Conservation (phyloP, 2,329 filamentous ascomycete genomes). For the Fusarium chuoi region DNA sequence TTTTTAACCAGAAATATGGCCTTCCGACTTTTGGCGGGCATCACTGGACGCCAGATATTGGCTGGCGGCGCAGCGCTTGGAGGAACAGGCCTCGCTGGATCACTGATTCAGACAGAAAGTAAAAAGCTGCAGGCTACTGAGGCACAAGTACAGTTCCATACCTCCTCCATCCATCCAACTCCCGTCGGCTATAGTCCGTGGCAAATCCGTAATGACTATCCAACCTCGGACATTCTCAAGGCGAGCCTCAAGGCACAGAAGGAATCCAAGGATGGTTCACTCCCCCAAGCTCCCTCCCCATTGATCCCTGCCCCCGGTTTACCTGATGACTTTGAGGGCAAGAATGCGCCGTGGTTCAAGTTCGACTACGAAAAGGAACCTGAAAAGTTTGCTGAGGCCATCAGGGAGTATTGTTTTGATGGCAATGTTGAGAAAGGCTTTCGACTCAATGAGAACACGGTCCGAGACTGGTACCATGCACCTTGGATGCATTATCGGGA, state of each 20-base stretch:
- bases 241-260: not conserved
- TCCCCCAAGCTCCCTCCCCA: not conserved
- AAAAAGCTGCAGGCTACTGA: not conserved
- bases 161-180: not conserved
- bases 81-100: not conserved
- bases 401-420: not conserved
- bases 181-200: not conserved
- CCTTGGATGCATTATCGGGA: conserved; percentile 5
- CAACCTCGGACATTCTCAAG: not conserved
- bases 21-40: not conserved
- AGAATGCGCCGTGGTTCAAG: not conserved
- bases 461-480: not conserved
- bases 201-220: not conserved
- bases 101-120: not conserved
- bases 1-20: not conserved
- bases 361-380: not conserved
- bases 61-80: not conserved
- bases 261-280: not conserved
- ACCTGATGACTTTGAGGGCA: not conserved
- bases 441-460: not conserved
- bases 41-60: not conserved
- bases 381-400: not conserved
- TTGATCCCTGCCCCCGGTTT: not conserved
- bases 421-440: not conserved
- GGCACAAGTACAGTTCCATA: not conserved